Evolutionary conservation across 768 basidiomycete species (phyloP).

Genomic region (Russula olivacea): DNA sequence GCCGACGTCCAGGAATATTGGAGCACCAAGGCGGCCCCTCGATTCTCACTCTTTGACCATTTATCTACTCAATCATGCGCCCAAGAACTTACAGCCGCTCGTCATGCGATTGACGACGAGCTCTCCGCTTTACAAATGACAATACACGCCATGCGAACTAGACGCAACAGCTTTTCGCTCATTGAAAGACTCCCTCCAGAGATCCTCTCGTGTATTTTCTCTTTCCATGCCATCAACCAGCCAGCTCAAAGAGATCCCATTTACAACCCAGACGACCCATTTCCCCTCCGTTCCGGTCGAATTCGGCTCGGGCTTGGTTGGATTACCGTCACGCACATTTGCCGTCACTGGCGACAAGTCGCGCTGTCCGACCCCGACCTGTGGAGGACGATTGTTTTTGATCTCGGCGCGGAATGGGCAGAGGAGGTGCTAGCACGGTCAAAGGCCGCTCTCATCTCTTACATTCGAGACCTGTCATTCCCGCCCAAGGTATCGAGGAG

Average conservation of each 20-base stretch:
- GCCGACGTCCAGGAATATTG: neutral
- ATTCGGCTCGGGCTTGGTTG: neutral
- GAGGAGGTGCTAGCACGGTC: conserved; percentile 5
- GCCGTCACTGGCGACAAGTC: conserved; percentile 9
- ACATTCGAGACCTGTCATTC: neutral
- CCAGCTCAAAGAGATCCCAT: neutral
- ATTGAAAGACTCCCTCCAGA: conserved; percentile 7
- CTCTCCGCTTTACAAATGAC: neutral
- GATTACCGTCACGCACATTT: conserved; percentile 12
- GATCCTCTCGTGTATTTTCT: conserved; percentile 5
- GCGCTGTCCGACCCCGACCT: neutral
- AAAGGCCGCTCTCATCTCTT: neutral
- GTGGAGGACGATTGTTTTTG: neutral
- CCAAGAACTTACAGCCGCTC: neutral
- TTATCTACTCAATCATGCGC: neutral
- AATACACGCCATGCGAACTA: neutral
- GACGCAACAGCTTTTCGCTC: neutral
- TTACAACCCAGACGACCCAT: neutral
- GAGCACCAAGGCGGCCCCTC: neutral
- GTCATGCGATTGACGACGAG: neutral
- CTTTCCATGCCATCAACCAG: conserved; percentile 1
- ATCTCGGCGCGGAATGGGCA: neutral
- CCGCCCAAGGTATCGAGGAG: neutral
- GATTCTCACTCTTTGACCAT: neutral
- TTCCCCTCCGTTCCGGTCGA: neutral